These are phyloP conservation scores for Amanita phalloides DNA, from an alignment of 768 basidiomycete species.

Conservation along the genomic window DNA sequence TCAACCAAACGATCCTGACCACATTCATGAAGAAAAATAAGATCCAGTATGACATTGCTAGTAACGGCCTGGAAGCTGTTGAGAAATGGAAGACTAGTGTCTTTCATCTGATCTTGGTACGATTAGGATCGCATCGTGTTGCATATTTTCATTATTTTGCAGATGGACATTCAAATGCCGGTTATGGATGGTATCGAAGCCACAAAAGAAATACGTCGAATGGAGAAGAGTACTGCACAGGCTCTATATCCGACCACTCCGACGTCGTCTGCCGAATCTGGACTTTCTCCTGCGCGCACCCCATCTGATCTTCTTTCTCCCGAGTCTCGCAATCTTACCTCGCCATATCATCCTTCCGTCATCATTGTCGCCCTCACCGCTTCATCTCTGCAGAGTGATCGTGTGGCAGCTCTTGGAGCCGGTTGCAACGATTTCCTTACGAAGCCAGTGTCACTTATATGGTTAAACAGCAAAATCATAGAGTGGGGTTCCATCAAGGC, in stretches of 20 bases:
- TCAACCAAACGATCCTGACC: conserved; percentile 96
- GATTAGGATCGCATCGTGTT: conserved; percentile 15
- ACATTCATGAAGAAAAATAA: conserved; percentile 95
- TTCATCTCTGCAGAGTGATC: conserved; percentile 88
- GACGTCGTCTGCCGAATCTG: conserved; percentile 50
- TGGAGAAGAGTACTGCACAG: conserved; percentile 61
- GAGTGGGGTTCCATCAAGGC: conserved; percentile 99
- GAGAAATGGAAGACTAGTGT: conserved; percentile 88
- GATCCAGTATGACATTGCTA: conserved; percentile 91
- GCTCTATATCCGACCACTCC: conserved; percentile 53
- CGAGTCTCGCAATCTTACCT: conserved; percentile 36
- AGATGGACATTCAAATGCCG: conserved; percentile 99
- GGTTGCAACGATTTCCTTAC: conserved; percentile 99
- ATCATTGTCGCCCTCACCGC: conserved; percentile 99
- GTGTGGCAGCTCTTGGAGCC: conserved; percentile 93
- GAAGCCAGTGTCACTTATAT: conserved; percentile 89
- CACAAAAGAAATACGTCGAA: conserved; percentile 85
- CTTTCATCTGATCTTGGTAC: conserved; percentile 91
- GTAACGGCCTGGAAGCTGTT: conserved; percentile 92
- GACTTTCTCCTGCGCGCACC: conserved; percentile 22
- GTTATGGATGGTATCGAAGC: conserved; percentile 98
- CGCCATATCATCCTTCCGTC: conserved; percentile 84
- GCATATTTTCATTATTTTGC: conserved; percentile 4
- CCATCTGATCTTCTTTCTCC: conserved; percentile 42
- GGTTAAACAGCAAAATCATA: conserved; percentile 97